A percentile compares a stretch with the other conserved stretches of the same genome.
Conservation (phyloP, 306 rosid genomes). For the Medicago lupulina region DNA sequence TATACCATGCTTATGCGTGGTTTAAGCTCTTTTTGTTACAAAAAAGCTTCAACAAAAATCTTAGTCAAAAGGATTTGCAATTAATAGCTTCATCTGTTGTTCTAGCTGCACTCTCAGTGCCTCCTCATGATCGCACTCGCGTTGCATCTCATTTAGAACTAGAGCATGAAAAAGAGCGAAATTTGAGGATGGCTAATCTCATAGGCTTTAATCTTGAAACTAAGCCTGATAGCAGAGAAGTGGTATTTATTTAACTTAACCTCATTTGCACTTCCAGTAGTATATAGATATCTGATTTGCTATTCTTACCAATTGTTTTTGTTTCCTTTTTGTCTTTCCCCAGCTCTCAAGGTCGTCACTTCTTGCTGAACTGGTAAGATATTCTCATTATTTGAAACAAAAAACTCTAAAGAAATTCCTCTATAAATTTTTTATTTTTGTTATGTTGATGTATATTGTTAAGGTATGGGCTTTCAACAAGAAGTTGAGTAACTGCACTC, state of each 20-base stretch:
- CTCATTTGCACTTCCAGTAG: constrained; percentile 9
- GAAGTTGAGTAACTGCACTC: too few species aligned
- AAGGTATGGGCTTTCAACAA: not conserved
- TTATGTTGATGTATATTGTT: not conserved
- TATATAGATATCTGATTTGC: constrained; percentile 11
- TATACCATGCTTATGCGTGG: constrained; percentile 97
- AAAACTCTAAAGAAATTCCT: not conserved
- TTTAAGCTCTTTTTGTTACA: constrained; percentile 87
- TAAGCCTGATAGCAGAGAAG: constrained; percentile 85
- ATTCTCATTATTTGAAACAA: not conserved
- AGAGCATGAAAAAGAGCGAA: constrained; percentile 90
- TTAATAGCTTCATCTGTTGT: constrained; percentile 96
- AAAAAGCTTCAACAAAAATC: constrained; percentile 90
- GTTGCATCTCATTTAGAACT: constrained; percentile 86
- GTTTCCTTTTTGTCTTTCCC: constrained; percentile 23
- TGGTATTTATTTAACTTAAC: constrained; percentile 67
- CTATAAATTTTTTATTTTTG: not conserved
- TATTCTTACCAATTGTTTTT: constrained; percentile 38
- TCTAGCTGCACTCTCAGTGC: constrained; percentile 88
- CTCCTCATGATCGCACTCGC: constrained; percentile 74
- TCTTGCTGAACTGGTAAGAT: constrained; percentile 87
- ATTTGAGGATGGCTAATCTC: constrained; percentile 88
- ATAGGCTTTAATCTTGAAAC: constrained; percentile 89
- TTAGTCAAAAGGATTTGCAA: constrained; percentile 96
- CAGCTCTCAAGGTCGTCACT: constrained; percentile 93